Percentiles rank a stretch among this genome's conserved stretches.
These are phyloP conservation scores for Cephalotrichum gorgonifer DNA, from an alignment of 2,329 filamentous ascomycete species.

Conservation along the genomic window DNA sequence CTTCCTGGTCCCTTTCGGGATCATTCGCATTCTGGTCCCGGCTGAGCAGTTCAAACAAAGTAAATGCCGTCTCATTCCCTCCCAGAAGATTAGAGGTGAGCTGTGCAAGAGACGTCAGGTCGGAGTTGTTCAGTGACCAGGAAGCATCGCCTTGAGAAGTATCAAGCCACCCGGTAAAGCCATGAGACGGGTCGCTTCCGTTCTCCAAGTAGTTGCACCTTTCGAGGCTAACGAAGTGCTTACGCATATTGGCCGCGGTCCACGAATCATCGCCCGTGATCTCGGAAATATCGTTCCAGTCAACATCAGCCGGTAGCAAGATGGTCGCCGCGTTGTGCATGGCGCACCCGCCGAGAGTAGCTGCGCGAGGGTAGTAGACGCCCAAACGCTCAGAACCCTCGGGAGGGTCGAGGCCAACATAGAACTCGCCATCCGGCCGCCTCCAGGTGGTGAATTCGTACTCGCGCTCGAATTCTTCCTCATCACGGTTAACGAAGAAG, in stretches of 20 bases:
- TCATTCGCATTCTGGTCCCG: too few relatives aligned
- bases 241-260: slow-evolving; percentile 42
- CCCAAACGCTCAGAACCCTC: slow-evolving; percentile 26
- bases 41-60: too few relatives aligned
- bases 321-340: slow-evolving; percentile 19
- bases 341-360: slow-evolving; percentile 24
- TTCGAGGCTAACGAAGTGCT: slow-evolving; percentile 44
- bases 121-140: too few relatives aligned
- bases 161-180: too few relatives aligned
- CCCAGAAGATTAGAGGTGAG: too few relatives aligned
- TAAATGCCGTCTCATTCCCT: too few relatives aligned
- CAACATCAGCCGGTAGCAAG: slow-evolving; percentile 18
- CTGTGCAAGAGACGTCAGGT: too few relatives aligned
- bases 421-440: slow-evolving; percentile 22
- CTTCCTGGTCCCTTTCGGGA: too few relatives aligned
- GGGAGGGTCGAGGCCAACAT: slow-evolving; percentile 3
- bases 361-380: slow-evolving; percentile 25
- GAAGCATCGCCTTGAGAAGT: too few relatives aligned
- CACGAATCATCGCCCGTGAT: slow-evolving; percentile 32
- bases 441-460: too few relatives aligned
- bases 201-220: slow-evolving; percentile 37
- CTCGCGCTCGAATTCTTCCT: too few relatives aligned
- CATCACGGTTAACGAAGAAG: slow-evolving; percentile 44
- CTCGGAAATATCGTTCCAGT: slow-evolving; percentile 25
- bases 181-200: slow-evolving; percentile 26